Evolutionary conservation across 441 rosid species (phyloP), one percentile per base, ranked within the genome.

Genomic region (Hura crepitans): DNA sequence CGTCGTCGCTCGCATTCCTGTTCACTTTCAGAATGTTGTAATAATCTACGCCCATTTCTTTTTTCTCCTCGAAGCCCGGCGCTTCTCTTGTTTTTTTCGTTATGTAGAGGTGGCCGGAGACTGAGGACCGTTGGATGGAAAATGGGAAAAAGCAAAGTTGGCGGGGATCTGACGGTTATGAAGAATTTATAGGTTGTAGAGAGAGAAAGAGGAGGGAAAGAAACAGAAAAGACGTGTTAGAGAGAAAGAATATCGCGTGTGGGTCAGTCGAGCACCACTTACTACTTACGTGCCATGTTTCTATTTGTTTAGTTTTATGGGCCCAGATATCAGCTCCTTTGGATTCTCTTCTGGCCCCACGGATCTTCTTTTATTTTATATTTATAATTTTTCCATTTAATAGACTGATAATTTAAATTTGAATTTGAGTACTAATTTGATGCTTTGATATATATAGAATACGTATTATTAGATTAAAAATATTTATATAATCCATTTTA

Each of bases 21-120:
- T 93, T 91, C 66, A 93, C 96, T 77, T 91, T 89, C 5, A 93
- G 86, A 56, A 89, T 89, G 72, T 93, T 93, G 81, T 93, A 91
- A 80, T 91, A 86, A 74, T 88, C 93, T 13, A 81, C 77, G 10
- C 93, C 90, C 90, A 88, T 86, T 30, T 30, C 22, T 31, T 3
- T 2, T 8, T 33, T 6, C 35, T 23, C 3, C 4, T n/a, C 30
- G 20, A 7, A 25, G 20, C 15, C 18, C 39, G 0, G 9, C 9
- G 54, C 17, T 22, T 63, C 46, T 42, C 12, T 42, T 9, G 0
- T n/a, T 4, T 22, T 7, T 35, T 33, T 18, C 18, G 13, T 15
- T 62, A 39, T 9, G 49, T 18, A 54, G 9, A 9, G 33, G 30
- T 51, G 8, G 74, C 69, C 74, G 74, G 69, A 58, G 53, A 31